These are phyloP conservation scores for Achaetomiella virescens DNA, from an alignment of 495 filamentous ascomycete species.

Conservation along the genomic window DNA sequence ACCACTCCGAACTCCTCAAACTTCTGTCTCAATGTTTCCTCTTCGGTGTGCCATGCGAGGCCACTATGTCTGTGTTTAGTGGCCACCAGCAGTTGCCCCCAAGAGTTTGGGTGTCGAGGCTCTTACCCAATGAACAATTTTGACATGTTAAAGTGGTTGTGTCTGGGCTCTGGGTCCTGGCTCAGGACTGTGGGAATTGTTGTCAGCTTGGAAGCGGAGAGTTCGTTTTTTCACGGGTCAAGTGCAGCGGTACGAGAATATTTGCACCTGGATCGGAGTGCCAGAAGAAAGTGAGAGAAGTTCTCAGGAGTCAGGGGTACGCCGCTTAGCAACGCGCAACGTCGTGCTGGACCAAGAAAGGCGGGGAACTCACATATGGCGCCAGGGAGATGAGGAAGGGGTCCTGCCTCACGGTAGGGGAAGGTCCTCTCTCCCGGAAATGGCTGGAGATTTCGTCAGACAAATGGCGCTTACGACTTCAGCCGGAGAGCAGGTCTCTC, in stretches of 20 bases:
- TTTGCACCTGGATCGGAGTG: not conserved
- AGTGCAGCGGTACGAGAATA: not conserved
- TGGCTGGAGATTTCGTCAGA: constrained; percentile 18
- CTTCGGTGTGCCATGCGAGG: constrained; percentile 97
- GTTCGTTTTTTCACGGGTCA: not conserved
- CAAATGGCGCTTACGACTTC: constrained; percentile 23
- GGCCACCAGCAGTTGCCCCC: not conserved
- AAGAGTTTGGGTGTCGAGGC: not conserved
- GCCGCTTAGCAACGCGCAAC: too few species aligned
- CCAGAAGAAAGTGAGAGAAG: not conserved
- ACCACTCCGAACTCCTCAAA: constrained; percentile 85
- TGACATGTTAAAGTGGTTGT: constrained; percentile 53
- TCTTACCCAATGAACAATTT: constrained; percentile 89
- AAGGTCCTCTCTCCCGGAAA: constrained; percentile 17
- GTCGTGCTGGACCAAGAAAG: not conserved
- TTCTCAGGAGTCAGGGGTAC: too few species aligned
- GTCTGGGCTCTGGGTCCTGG: too few species aligned
- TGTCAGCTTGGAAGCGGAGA: not conserved
- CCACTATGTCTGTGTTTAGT: constrained; percentile 57
- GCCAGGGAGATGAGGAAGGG: constrained; percentile 12
- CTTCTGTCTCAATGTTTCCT: constrained; percentile 69
- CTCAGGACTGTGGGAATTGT: too few species aligned
- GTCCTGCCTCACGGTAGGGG: constrained; percentile 7
- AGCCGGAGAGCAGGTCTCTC: constrained; percentile 20
- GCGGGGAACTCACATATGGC: not conserved